A percentile compares a stretch with the other conserved stretches of the same genome.
These are phyloP conservation scores for Lecanicillium sp. DNA, from an alignment of 2,329 filamentous ascomycete genomes.

Conservation along the genomic window DNA sequence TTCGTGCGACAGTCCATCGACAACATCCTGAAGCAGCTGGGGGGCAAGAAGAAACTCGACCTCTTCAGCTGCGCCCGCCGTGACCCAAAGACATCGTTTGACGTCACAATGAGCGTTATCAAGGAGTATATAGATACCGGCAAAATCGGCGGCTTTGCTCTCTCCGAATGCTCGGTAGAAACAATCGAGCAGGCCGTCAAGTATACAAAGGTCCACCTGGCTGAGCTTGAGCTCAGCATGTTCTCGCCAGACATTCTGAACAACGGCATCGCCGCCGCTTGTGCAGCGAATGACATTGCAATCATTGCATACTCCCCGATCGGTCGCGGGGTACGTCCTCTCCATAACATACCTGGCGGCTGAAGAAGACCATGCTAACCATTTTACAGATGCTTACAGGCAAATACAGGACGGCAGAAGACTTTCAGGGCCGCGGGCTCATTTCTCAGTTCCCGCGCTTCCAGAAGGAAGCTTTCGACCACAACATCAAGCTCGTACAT, in stretches of 20 bases:
- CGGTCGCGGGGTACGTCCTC: slow-evolving; percentile 40
- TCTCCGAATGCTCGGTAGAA: slow-evolving; percentile 43
- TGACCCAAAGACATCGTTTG: slow-evolving; percentile 40
- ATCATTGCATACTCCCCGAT: slow-evolving; percentile 68
- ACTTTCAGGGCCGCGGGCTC: slow-evolving; percentile 16
- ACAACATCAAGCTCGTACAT: slow-evolving; percentile 55
- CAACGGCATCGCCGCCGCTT: slow-evolving; percentile 47
- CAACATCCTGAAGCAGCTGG: slow-evolving; percentile 40
- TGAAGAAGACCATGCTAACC: slow-evolving; percentile 9
- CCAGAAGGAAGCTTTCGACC: slow-evolving; percentile 51
- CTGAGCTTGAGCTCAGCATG: slow-evolving; percentile 48
- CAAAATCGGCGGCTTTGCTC: slow-evolving; percentile 40
- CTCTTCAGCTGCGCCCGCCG: slow-evolving; percentile 52
- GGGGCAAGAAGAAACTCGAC: slow-evolving; percentile 53
- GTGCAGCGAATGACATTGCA: slow-evolving; percentile 57
- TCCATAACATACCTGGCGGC: not conserved
- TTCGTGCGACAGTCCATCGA: slow-evolving; percentile 51
- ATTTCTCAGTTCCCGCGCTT: slow-evolving; percentile 46
- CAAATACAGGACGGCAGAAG: slow-evolving; percentile 15
- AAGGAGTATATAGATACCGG: slow-evolving; percentile 44
- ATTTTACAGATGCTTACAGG: slow-evolving; percentile 20
- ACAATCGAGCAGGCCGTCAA: slow-evolving; percentile 42
- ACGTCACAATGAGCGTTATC: slow-evolving; percentile 33
- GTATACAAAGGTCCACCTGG: slow-evolving; percentile 35
- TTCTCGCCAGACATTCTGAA: slow-evolving; percentile 38